Percentiles rank a stretch among this genome's conserved stretches.
Conservation (phyloP, 768 basidiomycete species). For the Boletus vinaceobasis region DNA sequence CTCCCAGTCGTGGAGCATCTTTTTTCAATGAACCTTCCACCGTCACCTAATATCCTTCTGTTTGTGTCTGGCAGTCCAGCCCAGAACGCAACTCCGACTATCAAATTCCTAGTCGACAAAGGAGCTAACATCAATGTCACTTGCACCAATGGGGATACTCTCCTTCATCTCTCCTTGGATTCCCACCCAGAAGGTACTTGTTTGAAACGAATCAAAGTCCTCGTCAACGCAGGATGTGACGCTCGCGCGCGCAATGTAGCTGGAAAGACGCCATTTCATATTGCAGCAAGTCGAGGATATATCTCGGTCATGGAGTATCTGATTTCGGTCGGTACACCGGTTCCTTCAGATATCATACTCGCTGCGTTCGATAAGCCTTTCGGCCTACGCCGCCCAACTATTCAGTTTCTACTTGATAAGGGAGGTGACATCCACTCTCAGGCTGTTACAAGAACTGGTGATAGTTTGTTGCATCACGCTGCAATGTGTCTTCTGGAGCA, state of each 20-base stretch:
- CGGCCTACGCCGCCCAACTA: neutral
- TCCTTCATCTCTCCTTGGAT: neutral
- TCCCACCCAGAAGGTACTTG: neutral
- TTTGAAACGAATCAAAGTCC: neutral
- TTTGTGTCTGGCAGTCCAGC: neutral
- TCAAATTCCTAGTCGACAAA: neutral
- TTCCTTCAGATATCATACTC: neutral
- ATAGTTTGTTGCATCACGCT: neutral
- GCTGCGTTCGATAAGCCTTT: neutral
- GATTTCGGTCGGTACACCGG: neutral
- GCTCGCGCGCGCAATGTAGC: neutral
- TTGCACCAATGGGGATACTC: neutral
- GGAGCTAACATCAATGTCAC: neutral
- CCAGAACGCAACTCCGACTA: neutral
- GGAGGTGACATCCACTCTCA: neutral
- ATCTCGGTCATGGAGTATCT: neutral
- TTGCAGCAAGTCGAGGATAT: neutral
- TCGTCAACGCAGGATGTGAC: neutral
- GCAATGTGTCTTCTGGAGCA: accelerated
- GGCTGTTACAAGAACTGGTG: neutral
- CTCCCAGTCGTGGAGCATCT: neutral
- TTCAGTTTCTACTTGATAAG: neutral
- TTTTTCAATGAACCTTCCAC: neutral
- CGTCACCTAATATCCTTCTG: neutral
- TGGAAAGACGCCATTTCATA: neutral